A percentile compares a stretch with the other conserved stretches of the same genome.
Evolutionary conservation across 495 filamentous ascomycete genomes (phyloP).

Genomic region (Aspergillus conjunctus): DNA sequence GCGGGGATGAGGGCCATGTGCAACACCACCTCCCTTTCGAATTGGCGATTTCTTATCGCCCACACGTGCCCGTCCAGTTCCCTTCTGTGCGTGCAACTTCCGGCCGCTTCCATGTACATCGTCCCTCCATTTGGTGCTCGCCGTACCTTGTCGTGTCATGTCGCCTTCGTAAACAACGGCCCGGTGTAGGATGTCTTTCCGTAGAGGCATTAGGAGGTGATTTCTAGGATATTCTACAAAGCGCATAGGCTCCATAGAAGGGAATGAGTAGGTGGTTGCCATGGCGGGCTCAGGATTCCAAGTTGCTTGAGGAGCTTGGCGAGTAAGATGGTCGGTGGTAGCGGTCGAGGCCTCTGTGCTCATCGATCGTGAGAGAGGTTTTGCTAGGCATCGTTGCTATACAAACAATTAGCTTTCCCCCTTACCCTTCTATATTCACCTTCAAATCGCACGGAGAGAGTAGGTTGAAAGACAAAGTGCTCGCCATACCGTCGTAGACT

Average conservation of each 20-base stretch:
- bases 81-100: conserved; percentile 86
- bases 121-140: conserved; percentile 77
- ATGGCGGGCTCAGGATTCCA: conserved; percentile 54
- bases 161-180: conserved; percentile 94
- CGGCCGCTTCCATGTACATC: conserved; percentile 79
- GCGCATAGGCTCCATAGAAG: conserved; percentile 78
- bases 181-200: conserved; percentile 89
- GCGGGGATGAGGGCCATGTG: conserved; percentile 81
- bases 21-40: conserved; percentile 80
- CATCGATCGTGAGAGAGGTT: conserved; percentile 64
- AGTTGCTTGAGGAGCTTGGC: conserved; percentile 34
- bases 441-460: neutral
- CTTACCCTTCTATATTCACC: conserved; percentile 14
- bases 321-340: conserved; percentile 40
- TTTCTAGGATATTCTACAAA: conserved; percentile 78
- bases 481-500: conserved; percentile 50
- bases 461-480: conserved; percentile 14
- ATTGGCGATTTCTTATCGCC: conserved; percentile 84
- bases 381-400: conserved; percentile 55
- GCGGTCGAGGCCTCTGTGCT: conserved; percentile 67
- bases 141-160: conserved; percentile 81
- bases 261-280: conserved; percentile 87
- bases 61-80: conserved; percentile 73
- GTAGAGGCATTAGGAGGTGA: conserved; percentile 82
- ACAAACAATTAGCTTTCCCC: conserved; percentile 16